phyloP scores from a whole-genome alignment of 257 asterid genomes.

The Coffea eugenioides region DNA sequence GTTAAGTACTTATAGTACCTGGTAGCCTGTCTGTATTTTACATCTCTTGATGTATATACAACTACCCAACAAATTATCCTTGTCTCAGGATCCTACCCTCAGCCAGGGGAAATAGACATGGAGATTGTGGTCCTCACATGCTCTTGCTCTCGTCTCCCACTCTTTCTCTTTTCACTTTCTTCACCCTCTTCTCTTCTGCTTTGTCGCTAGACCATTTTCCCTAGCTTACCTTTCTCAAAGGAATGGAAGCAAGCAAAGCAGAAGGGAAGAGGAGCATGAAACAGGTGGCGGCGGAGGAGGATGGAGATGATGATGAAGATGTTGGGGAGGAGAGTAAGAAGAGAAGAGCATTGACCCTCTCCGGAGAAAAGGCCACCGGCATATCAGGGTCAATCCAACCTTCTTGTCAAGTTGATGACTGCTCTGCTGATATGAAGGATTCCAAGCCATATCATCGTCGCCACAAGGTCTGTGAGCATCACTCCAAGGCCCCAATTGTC shows the following conservation, averaged over 20 bases:
- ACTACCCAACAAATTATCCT: slow-evolving; percentile 17
- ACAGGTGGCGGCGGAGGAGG: slow-evolving; percentile 34
- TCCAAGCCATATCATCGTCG: slow-evolving; percentile 81
- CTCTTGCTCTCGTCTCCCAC: slow-evolving; percentile 37
- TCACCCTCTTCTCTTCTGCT: slow-evolving; percentile 26
- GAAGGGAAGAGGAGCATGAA: slow-evolving; percentile 51
- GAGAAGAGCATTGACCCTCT: slow-evolving; percentile 40
- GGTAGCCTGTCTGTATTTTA: background rate
- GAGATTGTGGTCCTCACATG: slow-evolving; percentile 71
- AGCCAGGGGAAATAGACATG: slow-evolving; percentile 37
- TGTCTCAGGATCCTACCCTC: slow-evolving; percentile 9
- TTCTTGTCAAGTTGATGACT: slow-evolving; percentile 67
- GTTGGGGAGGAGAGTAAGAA: slow-evolving; percentile 54
- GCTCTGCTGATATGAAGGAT: slow-evolving; percentile 55
- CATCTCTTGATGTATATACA: slow-evolving; percentile 2
- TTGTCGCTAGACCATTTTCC: slow-evolving; percentile 17
- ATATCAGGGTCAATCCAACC: slow-evolving; percentile 48
- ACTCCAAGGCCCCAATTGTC: slow-evolving; percentile 75
- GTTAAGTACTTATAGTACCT: slow-evolving; percentile 6
- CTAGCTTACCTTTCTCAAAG: slow-evolving; percentile 22
- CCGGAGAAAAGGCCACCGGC: slow-evolving; percentile 39
- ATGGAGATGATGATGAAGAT: slow-evolving; percentile 49
- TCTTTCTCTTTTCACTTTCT: slow-evolving; percentile 31
- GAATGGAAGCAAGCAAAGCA: slow-evolving; percentile 59
- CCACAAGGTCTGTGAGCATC: slow-evolving; percentile 80